phyloP scores from a whole-genome alignment of 2,329 filamentous ascomycete genomes.

The Sodiomyces alkalinus region DNA sequence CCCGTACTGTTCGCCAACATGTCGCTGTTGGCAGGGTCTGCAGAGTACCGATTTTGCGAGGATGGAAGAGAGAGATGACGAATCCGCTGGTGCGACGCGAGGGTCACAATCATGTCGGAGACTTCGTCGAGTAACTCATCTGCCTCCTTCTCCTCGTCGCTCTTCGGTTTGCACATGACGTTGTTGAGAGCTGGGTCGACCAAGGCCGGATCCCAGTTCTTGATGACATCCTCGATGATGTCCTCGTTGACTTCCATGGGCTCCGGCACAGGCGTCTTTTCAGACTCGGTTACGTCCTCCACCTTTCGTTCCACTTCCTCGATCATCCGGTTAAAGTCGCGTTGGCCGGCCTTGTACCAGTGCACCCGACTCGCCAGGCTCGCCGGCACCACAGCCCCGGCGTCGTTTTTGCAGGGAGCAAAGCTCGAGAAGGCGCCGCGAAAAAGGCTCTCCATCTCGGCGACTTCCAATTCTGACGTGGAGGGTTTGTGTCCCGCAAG shows the following conservation, averaged over 20 bases:
- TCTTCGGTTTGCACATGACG: slow-evolving; percentile 32
- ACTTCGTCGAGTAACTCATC: slow-evolving; percentile 58
- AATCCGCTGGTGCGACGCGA: slow-evolving; percentile 66
- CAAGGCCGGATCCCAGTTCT: slow-evolving; percentile 40
- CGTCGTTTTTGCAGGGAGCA: slow-evolving; percentile 60
- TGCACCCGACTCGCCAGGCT: slow-evolving; percentile 54
- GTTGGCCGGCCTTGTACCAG: slow-evolving; percentile 60
- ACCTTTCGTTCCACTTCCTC: slow-evolving; percentile 33
- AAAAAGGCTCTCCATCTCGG: slow-evolving; percentile 61
- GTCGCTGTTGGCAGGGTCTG: slow-evolving; percentile 49
- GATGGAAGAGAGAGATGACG: slow-evolving; percentile 55
- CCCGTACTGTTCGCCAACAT: slow-evolving; percentile 52
- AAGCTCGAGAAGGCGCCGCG: slow-evolving; percentile 68
- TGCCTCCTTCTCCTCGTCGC: slow-evolving; percentile 41
- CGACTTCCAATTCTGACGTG: slow-evolving; percentile 38
- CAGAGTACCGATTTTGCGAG: slow-evolving; percentile 43
- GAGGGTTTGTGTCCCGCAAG: slow-evolving; percentile 44
- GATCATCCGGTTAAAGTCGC: slow-evolving; percentile 48
- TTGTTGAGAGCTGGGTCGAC: slow-evolving; percentile 44
- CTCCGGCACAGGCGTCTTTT: background rate
- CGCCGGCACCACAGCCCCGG: slow-evolving; percentile 53
- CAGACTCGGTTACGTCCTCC: slow-evolving; percentile 11
- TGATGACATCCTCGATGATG: slow-evolving; percentile 36
- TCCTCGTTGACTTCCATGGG: slow-evolving; percentile 32
- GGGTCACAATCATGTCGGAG: slow-evolving; percentile 59